Conservation (phyloP, 108 stramenopile species). For the Skeletonema costatum region DNA sequence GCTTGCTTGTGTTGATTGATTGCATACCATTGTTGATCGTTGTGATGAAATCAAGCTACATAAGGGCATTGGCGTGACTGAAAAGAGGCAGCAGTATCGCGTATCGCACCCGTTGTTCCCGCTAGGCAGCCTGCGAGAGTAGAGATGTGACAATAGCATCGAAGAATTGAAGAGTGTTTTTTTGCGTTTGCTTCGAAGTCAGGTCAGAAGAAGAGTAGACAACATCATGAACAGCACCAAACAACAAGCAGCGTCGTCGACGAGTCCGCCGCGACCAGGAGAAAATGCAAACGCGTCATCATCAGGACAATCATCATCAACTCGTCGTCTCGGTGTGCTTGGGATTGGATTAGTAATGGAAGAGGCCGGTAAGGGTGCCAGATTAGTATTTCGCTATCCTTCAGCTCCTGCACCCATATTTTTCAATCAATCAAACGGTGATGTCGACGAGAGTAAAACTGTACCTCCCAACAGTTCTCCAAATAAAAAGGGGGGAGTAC, state of each 20-base stretch:
- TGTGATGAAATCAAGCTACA: too few species aligned
- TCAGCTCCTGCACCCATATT: constrained; percentile 50
- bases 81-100: too few species aligned
- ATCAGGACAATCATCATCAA: background rate
- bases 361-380: constrained; percentile 67
- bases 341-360: constrained; percentile 86
- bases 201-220: background rate
- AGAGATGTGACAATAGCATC: too few species aligned
- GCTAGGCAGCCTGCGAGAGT: too few species aligned
- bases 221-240: background rate
- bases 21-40: too few species aligned
- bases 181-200: too few species aligned
- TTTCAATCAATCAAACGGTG: background rate
- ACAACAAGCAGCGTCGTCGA: background rate
- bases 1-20: too few species aligned
- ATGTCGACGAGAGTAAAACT: background rate
- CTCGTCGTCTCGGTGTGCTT: constrained; percentile 44
- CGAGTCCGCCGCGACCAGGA: background rate
- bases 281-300: background rate
- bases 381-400: constrained; percentile 81
- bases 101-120: too few species aligned
- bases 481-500: background rate
- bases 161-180: too few species aligned
- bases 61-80: too few species aligned
- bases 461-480: background rate